Evolutionary conservation across 2,329 filamentous ascomycete genomes (phyloP).

Genomic region (Gyromitra esculenta): DNA sequence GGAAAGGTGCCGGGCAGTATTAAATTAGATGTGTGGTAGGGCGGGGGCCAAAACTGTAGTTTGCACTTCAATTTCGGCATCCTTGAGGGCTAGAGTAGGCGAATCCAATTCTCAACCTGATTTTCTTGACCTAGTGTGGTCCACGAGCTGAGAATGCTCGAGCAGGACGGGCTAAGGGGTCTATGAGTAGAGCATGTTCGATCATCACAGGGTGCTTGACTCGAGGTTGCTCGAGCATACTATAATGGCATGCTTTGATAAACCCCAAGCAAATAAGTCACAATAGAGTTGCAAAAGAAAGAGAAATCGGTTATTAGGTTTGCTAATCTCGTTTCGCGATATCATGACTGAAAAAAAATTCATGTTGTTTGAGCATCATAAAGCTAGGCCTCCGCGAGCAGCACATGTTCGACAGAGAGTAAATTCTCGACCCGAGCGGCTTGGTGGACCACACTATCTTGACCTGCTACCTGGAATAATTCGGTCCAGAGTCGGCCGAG

Average conservation of each 20-base stretch:
- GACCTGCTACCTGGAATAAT: background rate
- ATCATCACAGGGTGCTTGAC: too few species aligned
- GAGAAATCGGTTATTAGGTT: too few species aligned
- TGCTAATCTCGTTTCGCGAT: too few species aligned
- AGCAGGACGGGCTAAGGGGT: background rate
- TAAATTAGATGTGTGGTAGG: conserved; percentile 5
- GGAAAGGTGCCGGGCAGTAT: background rate
- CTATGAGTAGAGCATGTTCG: background rate
- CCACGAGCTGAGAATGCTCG: background rate
- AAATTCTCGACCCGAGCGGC: too few species aligned
- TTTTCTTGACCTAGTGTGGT: background rate
- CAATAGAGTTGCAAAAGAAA: too few species aligned
- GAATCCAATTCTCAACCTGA: background rate
- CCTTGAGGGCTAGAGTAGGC: background rate
- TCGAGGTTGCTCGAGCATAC: too few species aligned
- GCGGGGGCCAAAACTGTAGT: background rate
- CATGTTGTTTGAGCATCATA: too few species aligned
- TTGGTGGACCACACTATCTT: background rate
- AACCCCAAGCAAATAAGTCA: background rate
- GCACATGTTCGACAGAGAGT: too few species aligned
- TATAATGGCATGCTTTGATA: background rate
- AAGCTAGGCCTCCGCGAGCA: too few species aligned
- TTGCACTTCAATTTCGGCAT: background rate
- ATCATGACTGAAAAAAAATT: too few species aligned
- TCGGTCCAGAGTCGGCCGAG: background rate